These are phyloP conservation scores for Amanita exitialis DNA, from an alignment of 768 basidiomycete species.

Conservation along the genomic window DNA sequence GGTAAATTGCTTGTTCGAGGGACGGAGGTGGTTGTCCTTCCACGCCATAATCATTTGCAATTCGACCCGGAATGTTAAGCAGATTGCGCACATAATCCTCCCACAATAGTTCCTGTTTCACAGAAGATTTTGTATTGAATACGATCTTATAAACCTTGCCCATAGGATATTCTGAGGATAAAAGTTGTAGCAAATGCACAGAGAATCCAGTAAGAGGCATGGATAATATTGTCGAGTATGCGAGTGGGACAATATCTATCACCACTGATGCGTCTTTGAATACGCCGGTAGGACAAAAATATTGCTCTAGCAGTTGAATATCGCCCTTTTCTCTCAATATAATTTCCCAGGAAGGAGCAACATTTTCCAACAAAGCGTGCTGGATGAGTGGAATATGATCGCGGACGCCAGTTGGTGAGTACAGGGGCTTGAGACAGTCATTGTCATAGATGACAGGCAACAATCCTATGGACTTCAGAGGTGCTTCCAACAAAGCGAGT, in stretches of 20 bases:
- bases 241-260: constrained; percentile 42
- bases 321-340: constrained; percentile 39
- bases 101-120: constrained; percentile 40
- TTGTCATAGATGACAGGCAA: constrained; percentile 47
- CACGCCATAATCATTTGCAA: constrained; percentile 58
- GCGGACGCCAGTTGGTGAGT: constrained; percentile 21
- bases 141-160: constrained; percentile 53
- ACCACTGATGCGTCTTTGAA: constrained; percentile 31
- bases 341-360: constrained; percentile 62
- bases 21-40: constrained; percentile 28
- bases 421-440: constrained; percentile 31
- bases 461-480: constrained; percentile 46
- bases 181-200: constrained; percentile 40
- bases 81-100: constrained; percentile 64
- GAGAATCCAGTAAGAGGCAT: constrained; percentile 37
- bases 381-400: constrained; percentile 53
- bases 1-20: constrained; percentile 50
- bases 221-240: constrained; percentile 58
- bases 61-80: constrained; percentile 62
- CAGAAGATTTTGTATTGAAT: constrained; percentile 8
- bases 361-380: constrained; percentile 45
- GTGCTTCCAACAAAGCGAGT: constrained; percentile 44
- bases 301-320: constrained; percentile 44
- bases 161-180: constrained; percentile 56
- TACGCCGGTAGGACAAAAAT: constrained; percentile 64